These are phyloP conservation scores for Ceratocystis albifundus DNA, from an alignment of 2,329 filamentous ascomycete species.

Conservation along the genomic window DNA sequence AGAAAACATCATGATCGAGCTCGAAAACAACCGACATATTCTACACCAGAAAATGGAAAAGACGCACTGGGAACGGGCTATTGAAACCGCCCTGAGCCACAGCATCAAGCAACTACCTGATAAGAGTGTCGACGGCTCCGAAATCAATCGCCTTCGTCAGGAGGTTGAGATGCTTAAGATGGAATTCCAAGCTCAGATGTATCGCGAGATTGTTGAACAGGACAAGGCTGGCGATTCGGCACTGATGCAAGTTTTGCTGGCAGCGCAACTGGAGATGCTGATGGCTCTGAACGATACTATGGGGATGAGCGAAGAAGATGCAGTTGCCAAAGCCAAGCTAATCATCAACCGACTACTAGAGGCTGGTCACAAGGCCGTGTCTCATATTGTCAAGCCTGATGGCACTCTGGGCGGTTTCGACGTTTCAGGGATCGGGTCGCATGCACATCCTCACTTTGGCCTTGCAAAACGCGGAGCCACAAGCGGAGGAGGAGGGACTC, in stretches of 20 bases:
- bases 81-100: conserved; percentile 81
- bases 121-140: conserved; percentile 40
- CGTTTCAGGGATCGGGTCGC: conserved; percentile 21
- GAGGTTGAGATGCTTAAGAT: conserved; percentile 80
- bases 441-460: conserved; percentile 24
- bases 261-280: conserved; percentile 85
- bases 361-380: conserved; percentile 59
- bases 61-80: conserved; percentile 71
- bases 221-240: conserved; percentile 70
- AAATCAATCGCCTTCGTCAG: conserved; percentile 53
- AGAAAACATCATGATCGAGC: conserved; percentile 73
- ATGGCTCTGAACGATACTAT: conserved; percentile 71
- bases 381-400: conserved; percentile 84
- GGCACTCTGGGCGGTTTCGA: conserved; percentile 21
- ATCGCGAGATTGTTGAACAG: conserved; percentile 66
- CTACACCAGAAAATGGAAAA: conserved; percentile 74
- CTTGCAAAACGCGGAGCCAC: conserved; percentile 22
- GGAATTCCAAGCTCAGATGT: conserved; percentile 68
- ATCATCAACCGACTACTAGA: conserved; percentile 70
- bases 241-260: conserved; percentile 70
- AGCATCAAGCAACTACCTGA: conserved; percentile 66
- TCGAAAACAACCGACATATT: conserved; percentile 83
- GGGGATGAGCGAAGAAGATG: conserved; percentile 71
- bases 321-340: conserved; percentile 64
- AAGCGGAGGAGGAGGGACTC: conserved; percentile 21